phyloP scores from a whole-genome alignment of 306 rosid genomes.

The Quercus wislizeni region DNA sequence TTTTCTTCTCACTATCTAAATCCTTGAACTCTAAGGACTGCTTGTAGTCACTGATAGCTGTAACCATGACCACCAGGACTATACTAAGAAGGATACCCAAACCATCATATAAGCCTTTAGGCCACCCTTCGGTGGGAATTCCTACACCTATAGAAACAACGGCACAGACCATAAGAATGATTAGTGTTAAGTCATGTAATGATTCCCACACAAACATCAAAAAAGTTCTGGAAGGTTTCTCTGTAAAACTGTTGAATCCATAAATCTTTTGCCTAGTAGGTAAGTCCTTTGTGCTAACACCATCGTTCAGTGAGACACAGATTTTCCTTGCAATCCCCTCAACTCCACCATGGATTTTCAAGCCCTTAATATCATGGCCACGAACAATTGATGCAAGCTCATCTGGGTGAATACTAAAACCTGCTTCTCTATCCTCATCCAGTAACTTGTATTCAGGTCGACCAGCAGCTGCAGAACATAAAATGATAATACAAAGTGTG shows the following conservation, averaged over 20 bases:
- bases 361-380: constrained; percentile 50
- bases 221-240: constrained; percentile 69
- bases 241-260: constrained; percentile 73
- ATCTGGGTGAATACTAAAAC: constrained; percentile 83
- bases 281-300: constrained; percentile 48
- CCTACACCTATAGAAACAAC: constrained; percentile 80
- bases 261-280: constrained; percentile 62
- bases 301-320: constrained; percentile 47
- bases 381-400: constrained; percentile 75
- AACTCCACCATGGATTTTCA: constrained; percentile 53
- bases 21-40: constrained; percentile 87
- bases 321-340: constrained; percentile 56
- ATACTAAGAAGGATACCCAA: constrained; percentile 81
- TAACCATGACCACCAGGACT: constrained; percentile 75
- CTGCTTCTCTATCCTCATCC: constrained; percentile 65
- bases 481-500: constrained; percentile 16
- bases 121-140: constrained; percentile 92
- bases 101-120: constrained; percentile 86
- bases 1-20: constrained; percentile 85
- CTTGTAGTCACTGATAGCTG: constrained; percentile 85
- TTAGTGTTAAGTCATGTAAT: constrained; percentile 79
- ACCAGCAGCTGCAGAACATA: constrained; percentile 57
- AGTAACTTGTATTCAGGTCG: constrained; percentile 53
- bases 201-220: constrained; percentile 88
- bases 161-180: constrained; percentile 85